phyloP scores from a whole-genome alignment of 306 rosid genomes.

The Castanea sativa region DNA sequence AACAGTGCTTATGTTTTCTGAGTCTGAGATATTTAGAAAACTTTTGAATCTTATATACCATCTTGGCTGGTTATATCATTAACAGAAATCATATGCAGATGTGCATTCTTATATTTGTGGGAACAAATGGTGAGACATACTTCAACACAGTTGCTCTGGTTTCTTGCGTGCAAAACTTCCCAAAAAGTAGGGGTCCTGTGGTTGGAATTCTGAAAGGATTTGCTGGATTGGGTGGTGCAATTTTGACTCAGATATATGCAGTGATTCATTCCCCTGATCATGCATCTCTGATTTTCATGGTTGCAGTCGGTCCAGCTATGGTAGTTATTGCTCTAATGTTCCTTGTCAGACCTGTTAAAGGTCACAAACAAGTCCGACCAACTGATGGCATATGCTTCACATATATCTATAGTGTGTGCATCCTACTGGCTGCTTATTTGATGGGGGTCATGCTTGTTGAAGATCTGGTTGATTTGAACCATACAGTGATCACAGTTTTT shows the following conservation, averaged over 20 bases:
- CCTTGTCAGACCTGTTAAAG: conserved; percentile 80
- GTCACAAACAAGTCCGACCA: conserved; percentile 72
- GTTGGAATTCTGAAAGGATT: conserved; percentile 96
- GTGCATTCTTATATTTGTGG: conserved; percentile 80
- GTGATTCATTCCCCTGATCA: conserved; percentile 68
- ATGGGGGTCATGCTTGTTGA: conserved; percentile 88
- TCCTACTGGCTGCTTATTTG: conserved; percentile 81
- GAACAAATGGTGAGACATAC: conserved; percentile 96
- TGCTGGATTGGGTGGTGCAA: conserved; percentile 93
- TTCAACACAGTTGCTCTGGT: conserved; percentile 90
- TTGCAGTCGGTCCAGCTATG: conserved; percentile 82
- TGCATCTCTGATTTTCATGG: conserved; percentile 77
- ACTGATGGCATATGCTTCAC: conserved; percentile 62
- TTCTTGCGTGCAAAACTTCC: conserved; percentile 91
- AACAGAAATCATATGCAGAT: conserved; percentile 59
- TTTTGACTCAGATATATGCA: conserved; percentile 82
- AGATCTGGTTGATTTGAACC: conserved; percentile 59
- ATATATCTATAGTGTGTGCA: conserved; percentile 67
- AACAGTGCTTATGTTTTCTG: background rate
- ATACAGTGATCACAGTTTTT: conserved; percentile 39
- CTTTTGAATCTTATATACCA: conserved; percentile 13
- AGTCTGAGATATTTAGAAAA: background rate
- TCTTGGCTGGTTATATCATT: conserved; percentile 10
- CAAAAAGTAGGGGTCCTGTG: conserved; percentile 88
- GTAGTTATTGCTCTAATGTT: conserved; percentile 73